phyloP scores from a whole-genome alignment of 306 rosid species.

The Crataegus laevigata region DNA sequence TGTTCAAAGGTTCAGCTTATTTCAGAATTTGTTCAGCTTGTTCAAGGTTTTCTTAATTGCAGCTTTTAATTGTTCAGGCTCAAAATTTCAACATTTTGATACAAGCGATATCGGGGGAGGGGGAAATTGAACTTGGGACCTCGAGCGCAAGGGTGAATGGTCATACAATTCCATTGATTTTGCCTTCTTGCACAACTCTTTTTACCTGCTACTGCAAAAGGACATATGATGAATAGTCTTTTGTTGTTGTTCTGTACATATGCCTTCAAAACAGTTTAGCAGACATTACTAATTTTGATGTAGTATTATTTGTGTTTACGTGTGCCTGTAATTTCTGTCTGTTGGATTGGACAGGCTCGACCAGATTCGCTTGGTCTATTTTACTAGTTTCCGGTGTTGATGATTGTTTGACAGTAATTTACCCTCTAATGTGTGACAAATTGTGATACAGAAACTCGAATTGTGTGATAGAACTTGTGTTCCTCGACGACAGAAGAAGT shows the following conservation, averaged over 20 bases:
- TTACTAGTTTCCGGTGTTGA: not conserved
- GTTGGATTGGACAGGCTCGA: not conserved
- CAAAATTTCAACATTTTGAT: not conserved
- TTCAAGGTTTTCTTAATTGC: not conserved
- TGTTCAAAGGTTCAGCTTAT: not conserved
- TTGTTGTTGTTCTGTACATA: not conserved
- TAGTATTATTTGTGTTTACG: too few relatives aligned
- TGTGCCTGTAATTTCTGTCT: not conserved
- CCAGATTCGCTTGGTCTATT: not conserved
- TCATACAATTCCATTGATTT: not conserved
- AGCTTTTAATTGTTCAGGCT: not conserved
- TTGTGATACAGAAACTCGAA: constrained; percentile 12
- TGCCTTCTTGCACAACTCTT: not conserved
- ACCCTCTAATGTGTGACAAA: constrained; percentile 11
- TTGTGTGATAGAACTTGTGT: constrained; percentile 14
- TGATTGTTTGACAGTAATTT: constrained; percentile 2
- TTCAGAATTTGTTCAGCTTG: not conserved
- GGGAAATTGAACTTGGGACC: not conserved
- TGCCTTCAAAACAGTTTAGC: not conserved
- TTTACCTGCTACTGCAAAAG: not conserved
- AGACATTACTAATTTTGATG: not conserved
- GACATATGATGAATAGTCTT: not conserved
- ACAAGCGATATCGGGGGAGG: not conserved
- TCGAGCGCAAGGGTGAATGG: not conserved
- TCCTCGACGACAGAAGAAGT: constrained; percentile 18